phyloP scores from a whole-genome alignment of 805 yeast genomes.

The Saturnispora sanitii region DNA sequence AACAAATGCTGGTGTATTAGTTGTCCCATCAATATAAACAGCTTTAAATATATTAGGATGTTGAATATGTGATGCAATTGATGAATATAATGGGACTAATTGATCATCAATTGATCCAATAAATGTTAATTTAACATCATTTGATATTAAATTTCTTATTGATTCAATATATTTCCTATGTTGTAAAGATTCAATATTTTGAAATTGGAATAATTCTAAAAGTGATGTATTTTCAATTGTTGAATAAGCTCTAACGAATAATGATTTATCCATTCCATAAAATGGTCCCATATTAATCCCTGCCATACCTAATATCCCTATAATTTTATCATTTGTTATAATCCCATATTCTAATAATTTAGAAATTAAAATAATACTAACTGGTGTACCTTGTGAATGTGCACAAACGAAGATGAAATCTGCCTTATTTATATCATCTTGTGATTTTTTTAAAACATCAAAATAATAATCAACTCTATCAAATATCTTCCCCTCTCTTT shows the following conservation, averaged over 20 bases:
- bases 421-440: conserved; percentile 36
- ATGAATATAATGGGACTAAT: conserved; percentile 84
- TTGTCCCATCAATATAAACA: conserved; percentile 76
- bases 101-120: conserved; percentile 92
- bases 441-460: conserved; percentile 60
- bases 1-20: conserved; percentile 72
- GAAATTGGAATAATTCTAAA: conserved; percentile 80
- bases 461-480: conserved; percentile 79
- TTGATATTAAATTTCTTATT: conserved; percentile 49
- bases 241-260: conserved; percentile 80
- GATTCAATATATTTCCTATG: conserved; percentile 63
- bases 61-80: conserved; percentile 67
- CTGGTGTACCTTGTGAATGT: conserved; percentile 96
- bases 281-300: conserved; percentile 93
- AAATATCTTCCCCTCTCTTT: conserved; percentile 84
- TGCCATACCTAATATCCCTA: conserved; percentile 87
- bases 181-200: conserved; percentile 61
- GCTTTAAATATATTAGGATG: conserved; percentile 91
- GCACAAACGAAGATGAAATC: conserved; percentile 88
- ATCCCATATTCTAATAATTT: conserved; percentile 54
- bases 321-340: conserved; percentile 34
- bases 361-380: conserved; percentile 70
- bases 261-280: conserved; percentile 76
- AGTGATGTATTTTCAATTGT: conserved; percentile 84
- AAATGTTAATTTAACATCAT: conserved; percentile 68